phyloP scores from a whole-genome alignment of 257 asterid species.

The Solanum phureja region DNA sequence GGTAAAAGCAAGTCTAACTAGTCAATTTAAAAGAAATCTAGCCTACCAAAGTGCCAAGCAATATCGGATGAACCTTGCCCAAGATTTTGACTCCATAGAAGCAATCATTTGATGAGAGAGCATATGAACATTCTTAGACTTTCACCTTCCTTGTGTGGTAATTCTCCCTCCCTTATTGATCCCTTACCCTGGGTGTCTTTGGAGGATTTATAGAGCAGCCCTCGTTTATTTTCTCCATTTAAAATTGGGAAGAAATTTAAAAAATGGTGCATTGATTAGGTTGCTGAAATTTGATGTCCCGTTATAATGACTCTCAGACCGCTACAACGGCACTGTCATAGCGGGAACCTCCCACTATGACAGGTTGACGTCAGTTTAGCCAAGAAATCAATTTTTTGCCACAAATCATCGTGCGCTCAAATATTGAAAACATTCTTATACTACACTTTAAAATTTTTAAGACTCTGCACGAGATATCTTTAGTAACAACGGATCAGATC shows the following conservation, averaged over 20 bases:
- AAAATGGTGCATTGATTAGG: neutral
- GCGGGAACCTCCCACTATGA: neutral
- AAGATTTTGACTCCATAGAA: neutral
- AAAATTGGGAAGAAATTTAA: neutral
- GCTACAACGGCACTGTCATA: too few species aligned
- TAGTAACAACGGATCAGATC: too few species aligned
- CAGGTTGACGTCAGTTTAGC: neutral
- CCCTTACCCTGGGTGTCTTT: neutral
- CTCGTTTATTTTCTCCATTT: neutral
- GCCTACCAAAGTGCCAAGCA: neutral
- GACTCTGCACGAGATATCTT: neutral
- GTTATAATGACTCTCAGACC: too few species aligned
- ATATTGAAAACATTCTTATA: neutral
- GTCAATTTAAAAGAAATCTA: neutral
- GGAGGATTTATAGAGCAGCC: neutral
- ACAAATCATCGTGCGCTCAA: neutral
- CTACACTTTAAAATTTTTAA: neutral
- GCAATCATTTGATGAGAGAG: neutral
- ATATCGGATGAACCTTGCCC: neutral
- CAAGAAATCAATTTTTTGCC: neutral
- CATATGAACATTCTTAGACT: too few species aligned
- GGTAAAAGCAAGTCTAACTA: neutral
- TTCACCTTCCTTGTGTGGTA: neutral
- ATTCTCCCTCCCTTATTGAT: neutral
- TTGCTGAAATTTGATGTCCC: neutral